phyloP scores from a whole-genome alignment of 2,329 filamentous ascomycete genomes.

The Ceratocystis smalleyi region DNA sequence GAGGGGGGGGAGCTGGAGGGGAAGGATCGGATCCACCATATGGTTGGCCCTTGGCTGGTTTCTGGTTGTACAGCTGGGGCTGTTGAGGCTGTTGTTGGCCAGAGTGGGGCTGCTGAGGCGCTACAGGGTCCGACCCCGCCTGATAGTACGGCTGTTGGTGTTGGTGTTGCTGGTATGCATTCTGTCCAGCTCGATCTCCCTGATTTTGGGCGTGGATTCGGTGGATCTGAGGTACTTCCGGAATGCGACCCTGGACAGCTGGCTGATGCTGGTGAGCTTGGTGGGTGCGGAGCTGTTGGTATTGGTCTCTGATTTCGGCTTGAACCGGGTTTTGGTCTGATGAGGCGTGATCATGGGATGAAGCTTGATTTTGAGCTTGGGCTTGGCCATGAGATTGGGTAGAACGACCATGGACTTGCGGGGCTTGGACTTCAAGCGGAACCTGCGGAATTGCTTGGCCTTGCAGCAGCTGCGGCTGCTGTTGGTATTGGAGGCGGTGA shows the following conservation, averaged over 20 bases:
- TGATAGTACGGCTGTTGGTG: background rate
- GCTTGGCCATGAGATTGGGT: background rate
- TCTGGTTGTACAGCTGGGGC: slow-evolving; percentile 11
- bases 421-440: background rate
- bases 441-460: background rate
- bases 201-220: slow-evolving; percentile 5
- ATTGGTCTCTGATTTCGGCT: slow-evolving; percentile 3
- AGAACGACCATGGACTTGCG: background rate
- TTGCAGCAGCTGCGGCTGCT: background rate
- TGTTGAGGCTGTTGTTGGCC: slow-evolving; percentile 13
- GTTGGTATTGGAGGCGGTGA: background rate
- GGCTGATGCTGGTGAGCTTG: background rate
- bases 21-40: slow-evolving; percentile 15
- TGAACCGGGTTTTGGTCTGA: background rate
- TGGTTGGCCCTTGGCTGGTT: slow-evolving; percentile 14
- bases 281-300: slow-evolving; percentile 1
- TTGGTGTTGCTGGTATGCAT: background rate
- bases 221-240: slow-evolving; percentile 5
- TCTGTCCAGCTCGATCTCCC: background rate
- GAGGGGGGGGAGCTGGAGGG: slow-evolving; percentile 9
- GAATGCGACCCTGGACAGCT: background rate
- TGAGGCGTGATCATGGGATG: background rate
- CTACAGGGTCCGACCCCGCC: slow-evolving; percentile 4
- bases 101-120: slow-evolving; percentile 9
- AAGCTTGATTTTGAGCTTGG: slow-evolving; percentile 6